phyloP scores from a whole-genome alignment of 1,139 yeast species.

The Pneumocystis carinii region DNA sequence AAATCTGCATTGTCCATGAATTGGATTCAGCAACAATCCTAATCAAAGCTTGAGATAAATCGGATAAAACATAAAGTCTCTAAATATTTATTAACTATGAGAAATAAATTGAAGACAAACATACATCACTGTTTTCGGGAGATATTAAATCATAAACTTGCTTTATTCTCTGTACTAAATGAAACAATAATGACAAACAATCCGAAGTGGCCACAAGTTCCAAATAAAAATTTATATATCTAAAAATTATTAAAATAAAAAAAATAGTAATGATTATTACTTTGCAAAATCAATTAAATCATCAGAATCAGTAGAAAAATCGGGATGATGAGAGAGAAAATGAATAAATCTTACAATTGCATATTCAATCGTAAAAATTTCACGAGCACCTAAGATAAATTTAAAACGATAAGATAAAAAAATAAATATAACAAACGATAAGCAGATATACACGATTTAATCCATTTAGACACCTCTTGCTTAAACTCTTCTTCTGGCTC shows the following conservation, averaged over 20 bases:
- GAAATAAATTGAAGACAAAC: background rate
- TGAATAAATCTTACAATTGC: conserved; percentile 55
- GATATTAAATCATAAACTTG: conserved; percentile 46
- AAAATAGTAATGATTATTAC: background rate
- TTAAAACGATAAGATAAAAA: conserved; percentile 1
- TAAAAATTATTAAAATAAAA: background rate
- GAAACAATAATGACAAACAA: conserved; percentile 58
- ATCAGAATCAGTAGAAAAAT: conserved; percentile 26
- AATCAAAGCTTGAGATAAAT: conserved; percentile 52
- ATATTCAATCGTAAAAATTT: conserved; percentile 43
- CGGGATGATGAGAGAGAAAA: conserved; percentile 61
- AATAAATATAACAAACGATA: conserved; percentile 12
- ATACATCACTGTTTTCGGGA: conserved; percentile 16
- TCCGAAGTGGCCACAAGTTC: conserved; percentile 48
- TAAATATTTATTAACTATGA: conserved; percentile 12
- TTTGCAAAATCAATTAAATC: conserved; percentile 18
- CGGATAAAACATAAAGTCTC: conserved; percentile 53
- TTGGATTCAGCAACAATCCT: conserved; percentile 42
- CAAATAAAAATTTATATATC: conserved; percentile 46
- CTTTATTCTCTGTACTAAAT: conserved; percentile 64
- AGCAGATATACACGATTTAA: conserved; percentile 39
- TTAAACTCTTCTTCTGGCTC: conserved; percentile 47
- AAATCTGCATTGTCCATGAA: conserved; percentile 59
- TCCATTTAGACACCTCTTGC: conserved; percentile 52
- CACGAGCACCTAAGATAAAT: conserved; percentile 23